Evolutionary conservation across 345 rosid genomes (phyloP).

Genomic region (rapeseed (Brassica napus)): Da-Ae NC_063448.1:8043001-8043500

Average conservation of each 20-base stretch:
- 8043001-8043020: background rate
- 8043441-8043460: conserved; percentile 84
- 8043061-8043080: background rate
- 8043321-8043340: conserved; percentile 66
- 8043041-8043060: background rate
- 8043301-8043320: conserved; percentile 72
- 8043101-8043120: too few relatives aligned
- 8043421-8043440: conserved; percentile 89
- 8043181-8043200: background rate
- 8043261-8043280: conserved; percentile 49
- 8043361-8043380: conserved; percentile 88
- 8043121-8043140: too few relatives aligned
- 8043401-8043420: conserved; percentile 55
- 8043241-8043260: background rate
- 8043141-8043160: background rate
- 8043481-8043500: background rate
- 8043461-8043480: background rate
- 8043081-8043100: background rate
- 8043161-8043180: background rate
- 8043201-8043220: background rate
- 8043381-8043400: conserved; percentile 61
- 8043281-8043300: conserved; percentile 92
- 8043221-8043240: background rate
- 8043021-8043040: background rate
- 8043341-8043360: conserved; percentile 67